Evolutionary conservation across 2,329 filamentous ascomycete genomes (phyloP).

Genomic region (Drechslerella dactyloides): DNA sequence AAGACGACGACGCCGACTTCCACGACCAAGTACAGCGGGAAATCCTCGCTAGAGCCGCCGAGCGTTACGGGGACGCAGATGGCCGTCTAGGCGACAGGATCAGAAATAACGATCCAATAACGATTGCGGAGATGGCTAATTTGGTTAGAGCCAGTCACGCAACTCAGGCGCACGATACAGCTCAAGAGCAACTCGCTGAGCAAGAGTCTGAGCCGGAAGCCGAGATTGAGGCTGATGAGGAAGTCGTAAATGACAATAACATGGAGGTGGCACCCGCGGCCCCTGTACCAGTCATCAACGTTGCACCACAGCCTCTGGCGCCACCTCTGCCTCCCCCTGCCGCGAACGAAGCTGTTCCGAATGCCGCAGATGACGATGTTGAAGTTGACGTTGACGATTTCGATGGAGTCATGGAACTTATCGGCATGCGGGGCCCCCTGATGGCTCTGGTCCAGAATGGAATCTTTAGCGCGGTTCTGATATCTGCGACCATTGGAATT

Average conservation of each 20-base stretch:
- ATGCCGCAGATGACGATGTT: constrained; percentile 58
- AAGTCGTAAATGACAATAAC: neutral
- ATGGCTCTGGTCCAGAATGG: constrained; percentile 91
- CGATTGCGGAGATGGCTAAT: constrained; percentile 30
- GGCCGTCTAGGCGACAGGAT: constrained; percentile 35
- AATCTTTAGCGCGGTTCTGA: constrained; percentile 88
- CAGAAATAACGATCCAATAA: constrained; percentile 34
- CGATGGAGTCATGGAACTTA: constrained; percentile 92
- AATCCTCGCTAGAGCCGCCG: constrained; percentile 36
- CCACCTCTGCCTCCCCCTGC: constrained; percentile 5
- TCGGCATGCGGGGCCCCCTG: constrained; percentile 93
- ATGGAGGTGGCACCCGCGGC: constrained; percentile 2
- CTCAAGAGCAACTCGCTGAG: neutral
- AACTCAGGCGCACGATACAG: constrained; percentile 8
- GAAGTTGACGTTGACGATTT: constrained; percentile 83
- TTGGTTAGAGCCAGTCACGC: constrained; percentile 32
- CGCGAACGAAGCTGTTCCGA: constrained; percentile 19
- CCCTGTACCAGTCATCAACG: constrained; percentile 27
- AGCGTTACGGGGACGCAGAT: constrained; percentile 32
- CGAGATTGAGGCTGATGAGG: neutral
- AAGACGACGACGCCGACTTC: constrained; percentile 52
- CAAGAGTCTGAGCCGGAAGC: constrained; percentile 2
- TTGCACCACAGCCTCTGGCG: constrained; percentile 32
- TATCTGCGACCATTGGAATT: constrained; percentile 81
- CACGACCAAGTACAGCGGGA: constrained; percentile 47